Base-by-base conservation (phyloP, 169 alveolate species). In the Hepatocystis sp. region DNA sequence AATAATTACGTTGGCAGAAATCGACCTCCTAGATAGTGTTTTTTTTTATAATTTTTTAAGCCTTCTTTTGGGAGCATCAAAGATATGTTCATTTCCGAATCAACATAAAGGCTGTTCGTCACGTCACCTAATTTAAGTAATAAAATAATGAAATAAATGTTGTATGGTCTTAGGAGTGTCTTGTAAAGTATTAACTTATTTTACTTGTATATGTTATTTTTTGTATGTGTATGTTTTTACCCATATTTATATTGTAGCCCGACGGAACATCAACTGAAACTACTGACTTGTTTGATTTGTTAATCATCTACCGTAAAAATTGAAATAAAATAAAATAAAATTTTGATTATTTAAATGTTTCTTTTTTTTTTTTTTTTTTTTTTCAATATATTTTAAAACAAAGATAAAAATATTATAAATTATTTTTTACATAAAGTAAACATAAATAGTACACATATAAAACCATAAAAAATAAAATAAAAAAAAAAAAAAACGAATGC, bases 211-310 rank as follows among this genome's bases (percentile, higher is more conserved):
- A 30, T 34, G 19, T 23, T 30, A 21, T 67, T 53, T 4, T 30
- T 25, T 23, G 4, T 21, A 23, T 1, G 15, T 67, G 49, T 19
- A 85, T 30, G n/a, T 36, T 32, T 53, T 94, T 91, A 64, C 97
- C 97, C 67, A 91, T 52, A 46, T 93, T 96, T 3, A 95, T 94
- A 85, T 95, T 96, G 94, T 95, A 94, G 40, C 98, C 98, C 2
- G 98, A 94, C 27, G 99, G 98, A 10, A 96, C 92, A 66, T 95
- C 99, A 34, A 95, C 90, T 25, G 97, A 94, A 39, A 93, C 93
- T 13, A 94, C 89, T 15, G 93, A 93, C 40, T 84, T 71, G 44
- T 90, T 85, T 39, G 63, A 53, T 44, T 85, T 81, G 51, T 86
- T 88, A 47, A 91, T 90, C 46, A 85, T 91, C 53, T 91, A 84